A percentile compares a stretch with the other conserved stretches of the same genome.
Conservation (phyloP, 1,139 yeast species). For the Pichia sp. region DNA sequence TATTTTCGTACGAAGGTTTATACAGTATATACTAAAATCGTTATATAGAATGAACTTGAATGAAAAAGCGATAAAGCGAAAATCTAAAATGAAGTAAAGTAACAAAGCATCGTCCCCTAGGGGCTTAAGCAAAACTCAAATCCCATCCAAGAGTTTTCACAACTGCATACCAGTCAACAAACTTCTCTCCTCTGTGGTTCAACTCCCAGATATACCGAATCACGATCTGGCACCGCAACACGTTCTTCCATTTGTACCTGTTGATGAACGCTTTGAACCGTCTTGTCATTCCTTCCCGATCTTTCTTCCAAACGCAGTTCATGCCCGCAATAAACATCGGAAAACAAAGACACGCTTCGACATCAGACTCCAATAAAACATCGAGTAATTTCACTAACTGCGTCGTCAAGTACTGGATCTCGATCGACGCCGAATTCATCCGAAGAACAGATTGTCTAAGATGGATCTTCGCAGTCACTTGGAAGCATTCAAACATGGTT, state of each 20-base stretch:
- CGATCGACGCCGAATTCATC: conserved; percentile 59
- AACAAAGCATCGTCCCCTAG: too few relatives aligned
- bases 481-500: conserved; percentile 68
- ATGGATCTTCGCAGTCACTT: conserved; percentile 64
- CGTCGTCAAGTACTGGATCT: conserved; percentile 55
- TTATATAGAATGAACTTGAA: too few relatives aligned
- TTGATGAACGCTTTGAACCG: conserved; percentile 54
- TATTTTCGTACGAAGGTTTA: too few relatives aligned
- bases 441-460: conserved; percentile 59
- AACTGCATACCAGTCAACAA: conserved; percentile 65
- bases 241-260: conserved; percentile 65
- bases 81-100: too few relatives aligned
- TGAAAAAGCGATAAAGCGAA: too few relatives aligned
- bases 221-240: conserved; percentile 53
- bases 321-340: conserved; percentile 77
- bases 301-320: conserved; percentile 50
- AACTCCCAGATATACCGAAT: conserved; percentile 56
- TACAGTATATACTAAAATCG: too few relatives aligned
- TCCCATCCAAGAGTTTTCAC: conserved; percentile 72
- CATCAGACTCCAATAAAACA: conserved; percentile 58
- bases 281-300: conserved; percentile 47
- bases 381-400: conserved; percentile 58
- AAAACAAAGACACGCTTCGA: conserved; percentile 68
- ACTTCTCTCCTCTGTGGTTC: conserved; percentile 43
- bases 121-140: conserved; percentile 67